These are phyloP conservation scores for Purshia tridentata DNA, from an alignment of 306 rosid genomes.

Conservation along the genomic window DNA sequence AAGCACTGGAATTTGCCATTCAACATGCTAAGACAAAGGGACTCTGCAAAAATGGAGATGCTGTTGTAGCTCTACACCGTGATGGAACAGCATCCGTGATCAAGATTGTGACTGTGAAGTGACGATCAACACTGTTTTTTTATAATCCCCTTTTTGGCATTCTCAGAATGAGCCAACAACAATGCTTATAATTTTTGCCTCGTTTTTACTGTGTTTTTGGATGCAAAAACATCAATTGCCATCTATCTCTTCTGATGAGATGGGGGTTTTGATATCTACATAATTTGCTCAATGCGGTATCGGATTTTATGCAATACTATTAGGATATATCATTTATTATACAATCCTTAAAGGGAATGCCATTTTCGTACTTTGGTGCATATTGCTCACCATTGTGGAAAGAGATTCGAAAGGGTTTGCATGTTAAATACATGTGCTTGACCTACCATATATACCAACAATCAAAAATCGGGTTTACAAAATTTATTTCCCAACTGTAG, in stretches of 20 bases:
- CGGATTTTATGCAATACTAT: not conserved
- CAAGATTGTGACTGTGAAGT: slow-evolving; percentile 97
- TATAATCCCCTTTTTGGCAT: not conserved
- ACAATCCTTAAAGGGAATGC: not conserved
- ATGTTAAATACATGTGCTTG: too few species aligned
- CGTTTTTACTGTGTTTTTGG: slow-evolving; percentile 17
- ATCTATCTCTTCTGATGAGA: slow-evolving; percentile 12
- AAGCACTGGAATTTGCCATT: slow-evolving; percentile 79
- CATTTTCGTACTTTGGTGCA: not conserved
- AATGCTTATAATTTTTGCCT: slow-evolving; percentile 15
- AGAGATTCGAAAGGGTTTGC: not conserved
- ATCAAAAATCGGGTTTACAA: too few species aligned
- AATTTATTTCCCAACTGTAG: too few species aligned
- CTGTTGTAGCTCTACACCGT: slow-evolving; percentile 91
- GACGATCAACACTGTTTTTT: slow-evolving; percentile 30
- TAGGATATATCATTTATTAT: slow-evolving; percentile 12
- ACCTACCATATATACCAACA: too few species aligned
- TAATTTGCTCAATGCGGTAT: not conserved
- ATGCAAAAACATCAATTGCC: slow-evolving; percentile 11
- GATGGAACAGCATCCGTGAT: slow-evolving; percentile 86
- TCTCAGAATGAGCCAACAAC: slow-evolving; percentile 8
- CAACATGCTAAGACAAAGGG: slow-evolving; percentile 72
- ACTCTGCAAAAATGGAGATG: slow-evolving; percentile 83
- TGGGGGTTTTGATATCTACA: not conserved
- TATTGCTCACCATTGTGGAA: not conserved